Conservation (phyloP, 495 filamentous ascomycete genomes). For the Neurospora terricola region DNA sequence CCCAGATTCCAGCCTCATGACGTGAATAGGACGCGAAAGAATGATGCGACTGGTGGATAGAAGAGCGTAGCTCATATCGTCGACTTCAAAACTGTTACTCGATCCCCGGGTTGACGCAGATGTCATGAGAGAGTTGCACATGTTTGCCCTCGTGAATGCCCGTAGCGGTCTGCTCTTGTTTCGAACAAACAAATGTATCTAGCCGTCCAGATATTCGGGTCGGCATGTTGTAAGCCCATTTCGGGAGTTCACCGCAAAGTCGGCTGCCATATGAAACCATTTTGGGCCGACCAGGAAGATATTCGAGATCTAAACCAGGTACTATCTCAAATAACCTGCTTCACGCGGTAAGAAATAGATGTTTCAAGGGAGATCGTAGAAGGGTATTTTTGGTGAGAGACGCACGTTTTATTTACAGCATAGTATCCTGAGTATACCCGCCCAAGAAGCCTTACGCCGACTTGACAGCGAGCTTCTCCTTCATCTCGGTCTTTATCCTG, state of each 20-base stretch:
- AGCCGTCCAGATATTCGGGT: neutral
- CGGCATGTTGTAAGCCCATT: neutral
- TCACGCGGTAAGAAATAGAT: neutral
- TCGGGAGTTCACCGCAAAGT: neutral
- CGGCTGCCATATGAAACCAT: neutral
- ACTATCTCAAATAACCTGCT: neutral
- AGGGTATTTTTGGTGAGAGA: neutral
- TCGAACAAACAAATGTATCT: neutral
- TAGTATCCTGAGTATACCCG: neutral
- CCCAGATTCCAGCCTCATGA: neutral
- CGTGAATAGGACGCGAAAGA: neutral
- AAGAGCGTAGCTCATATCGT: neutral
- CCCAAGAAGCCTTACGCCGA: neutral
- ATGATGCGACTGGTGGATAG: neutral
- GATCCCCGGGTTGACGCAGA: neutral
- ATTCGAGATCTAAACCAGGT: neutral
- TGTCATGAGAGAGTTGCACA: neutral
- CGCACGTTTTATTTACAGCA: neutral
- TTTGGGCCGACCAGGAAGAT: neutral
- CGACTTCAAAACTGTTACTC: neutral
- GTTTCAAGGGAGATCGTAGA: neutral
- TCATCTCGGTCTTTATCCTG: constrained; percentile 79
- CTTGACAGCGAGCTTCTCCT: constrained; percentile 29
- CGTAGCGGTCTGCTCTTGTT: neutral
- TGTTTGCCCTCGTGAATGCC: neutral